Evolutionary conservation across 202 grass and related monocot genomes (phyloP).

Genomic region (Alloteropsis angusta): DNA sequence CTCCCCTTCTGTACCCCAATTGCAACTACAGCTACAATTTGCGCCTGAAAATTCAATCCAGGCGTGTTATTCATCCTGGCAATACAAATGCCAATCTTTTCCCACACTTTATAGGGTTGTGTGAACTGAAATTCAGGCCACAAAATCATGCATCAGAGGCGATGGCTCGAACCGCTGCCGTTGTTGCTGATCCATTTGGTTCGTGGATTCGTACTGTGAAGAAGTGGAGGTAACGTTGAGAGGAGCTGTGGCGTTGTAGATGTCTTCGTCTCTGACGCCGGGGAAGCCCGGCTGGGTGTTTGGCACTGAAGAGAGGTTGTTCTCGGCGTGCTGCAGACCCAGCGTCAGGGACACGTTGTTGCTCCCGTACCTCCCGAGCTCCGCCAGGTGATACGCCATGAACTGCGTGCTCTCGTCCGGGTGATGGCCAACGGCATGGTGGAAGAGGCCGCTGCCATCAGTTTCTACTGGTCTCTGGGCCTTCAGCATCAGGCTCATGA

Average conservation of each 20-base stretch:
- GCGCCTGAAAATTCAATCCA: constrained; percentile 27
- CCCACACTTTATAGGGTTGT: neutral
- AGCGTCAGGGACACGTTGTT: constrained; percentile 65
- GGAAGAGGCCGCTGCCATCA: constrained; percentile 31
- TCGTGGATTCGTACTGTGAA: constrained; percentile 27
- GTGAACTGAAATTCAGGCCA: constrained; percentile 39
- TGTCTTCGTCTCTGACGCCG: constrained; percentile 38
- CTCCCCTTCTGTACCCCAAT: constrained; percentile 66
- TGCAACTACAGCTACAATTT: constrained; percentile 53
- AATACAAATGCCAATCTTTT: constrained; percentile 41
- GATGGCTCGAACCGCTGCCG: constrained; percentile 38
- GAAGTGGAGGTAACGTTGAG: neutral
- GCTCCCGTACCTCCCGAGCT: constrained; percentile 47
- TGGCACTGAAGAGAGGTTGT: constrained; percentile 29
- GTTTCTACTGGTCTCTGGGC: constrained; percentile 38
- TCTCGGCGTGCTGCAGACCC: constrained; percentile 60
- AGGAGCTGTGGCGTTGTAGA: constrained; percentile 30
- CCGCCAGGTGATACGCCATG: constrained; percentile 67
- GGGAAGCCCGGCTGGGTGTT: constrained; percentile 40
- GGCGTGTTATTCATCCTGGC: constrained; percentile 47
- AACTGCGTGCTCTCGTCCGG: constrained; percentile 35
- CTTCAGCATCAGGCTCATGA: constrained; percentile 88
- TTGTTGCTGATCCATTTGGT: constrained; percentile 47
- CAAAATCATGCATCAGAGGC: constrained; percentile 82
- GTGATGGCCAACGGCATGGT: constrained; percentile 30